Percentiles rank a stretch among this genome's conserved stretches.
These are phyloP conservation scores for Voacanga thouarsii DNA, from an alignment of 257 asterid genomes.

Conservation along the genomic window DNA sequence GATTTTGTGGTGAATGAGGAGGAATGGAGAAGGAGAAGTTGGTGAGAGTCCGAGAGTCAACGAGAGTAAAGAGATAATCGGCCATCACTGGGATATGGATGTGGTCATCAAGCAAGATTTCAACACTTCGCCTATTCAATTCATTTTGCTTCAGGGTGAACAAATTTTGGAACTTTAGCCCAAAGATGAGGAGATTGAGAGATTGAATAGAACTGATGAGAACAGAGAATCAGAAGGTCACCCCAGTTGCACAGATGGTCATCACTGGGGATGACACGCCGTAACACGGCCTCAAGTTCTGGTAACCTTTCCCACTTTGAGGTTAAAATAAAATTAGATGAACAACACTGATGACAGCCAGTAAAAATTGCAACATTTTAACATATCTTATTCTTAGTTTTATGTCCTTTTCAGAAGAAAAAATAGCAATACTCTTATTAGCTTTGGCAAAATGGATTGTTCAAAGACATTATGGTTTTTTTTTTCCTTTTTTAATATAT, in stretches of 20 bases:
- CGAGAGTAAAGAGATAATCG: conserved; percentile 17
- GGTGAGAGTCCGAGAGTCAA: conserved; percentile 20
- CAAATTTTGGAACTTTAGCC: neutral
- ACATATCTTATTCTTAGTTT: too few species aligned
- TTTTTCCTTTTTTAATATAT: too few species aligned
- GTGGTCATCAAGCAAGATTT: neutral
- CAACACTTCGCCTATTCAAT: neutral
- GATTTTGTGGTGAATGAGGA: conserved; percentile 23
- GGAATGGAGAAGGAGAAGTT: conserved; percentile 34
- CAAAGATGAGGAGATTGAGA: neutral
- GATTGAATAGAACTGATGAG: neutral
- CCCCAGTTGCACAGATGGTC: neutral
- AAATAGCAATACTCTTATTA: too few species aligned
- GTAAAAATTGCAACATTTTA: too few species aligned
- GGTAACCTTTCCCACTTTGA: neutral
- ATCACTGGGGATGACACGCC: neutral
- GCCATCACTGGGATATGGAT: conserved; percentile 19
- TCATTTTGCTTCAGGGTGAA: neutral
- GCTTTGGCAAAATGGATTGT: too few species aligned
- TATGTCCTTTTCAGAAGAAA: too few species aligned
- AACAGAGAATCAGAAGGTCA: neutral
- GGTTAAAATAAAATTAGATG: neutral
- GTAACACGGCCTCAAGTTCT: too few species aligned
- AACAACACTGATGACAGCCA: neutral
- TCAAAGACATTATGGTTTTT: too few species aligned